Conservation (phyloP, 83 land plant species). For the Diphasiastrum complanatum region DNA sequence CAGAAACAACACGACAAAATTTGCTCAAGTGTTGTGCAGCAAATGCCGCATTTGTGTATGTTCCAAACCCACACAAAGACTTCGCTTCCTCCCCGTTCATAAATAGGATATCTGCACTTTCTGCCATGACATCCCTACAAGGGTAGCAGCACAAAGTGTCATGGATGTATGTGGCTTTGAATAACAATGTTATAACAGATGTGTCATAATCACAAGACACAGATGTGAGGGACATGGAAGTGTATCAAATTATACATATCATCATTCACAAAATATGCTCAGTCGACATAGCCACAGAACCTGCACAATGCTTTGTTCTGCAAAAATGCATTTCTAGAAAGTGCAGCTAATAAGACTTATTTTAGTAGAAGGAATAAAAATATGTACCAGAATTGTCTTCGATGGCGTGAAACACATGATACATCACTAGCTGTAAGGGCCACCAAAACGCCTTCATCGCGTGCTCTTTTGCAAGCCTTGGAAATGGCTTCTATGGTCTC, state of each 20-base stretch:
- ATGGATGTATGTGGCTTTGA: no score
- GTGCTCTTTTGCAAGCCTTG: conserved; percentile 79
- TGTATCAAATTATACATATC: no score
- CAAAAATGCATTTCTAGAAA: not conserved
- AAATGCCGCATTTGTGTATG: conserved; percentile 44
- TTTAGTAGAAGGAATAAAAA: not conserved
- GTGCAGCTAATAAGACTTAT: not conserved
- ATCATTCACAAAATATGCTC: no score
- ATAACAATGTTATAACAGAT: no score
- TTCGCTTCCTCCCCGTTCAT: conserved; percentile 77
- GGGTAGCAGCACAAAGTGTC: no score
- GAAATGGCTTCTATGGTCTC: conserved; percentile 65
- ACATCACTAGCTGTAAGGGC: conserved; percentile 94
- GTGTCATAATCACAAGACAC: no score
- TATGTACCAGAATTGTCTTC: conserved; percentile 74
- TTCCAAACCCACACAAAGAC: conserved; percentile 56
- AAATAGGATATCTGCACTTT: conserved; percentile 77
- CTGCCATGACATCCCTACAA: conserved; percentile 71
- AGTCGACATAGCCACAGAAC: not conserved
- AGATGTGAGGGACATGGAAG: no score
- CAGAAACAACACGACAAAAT: conserved; percentile 69
- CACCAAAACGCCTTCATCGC: conserved; percentile 59
- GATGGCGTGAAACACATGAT: conserved; percentile 71
- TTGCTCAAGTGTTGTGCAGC: conserved; percentile 66
- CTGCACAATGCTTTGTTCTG: not conserved